phyloP scores from a whole-genome alignment of 2,329 filamentous ascomycete genomes.

The Claviceps monticola region DNA sequence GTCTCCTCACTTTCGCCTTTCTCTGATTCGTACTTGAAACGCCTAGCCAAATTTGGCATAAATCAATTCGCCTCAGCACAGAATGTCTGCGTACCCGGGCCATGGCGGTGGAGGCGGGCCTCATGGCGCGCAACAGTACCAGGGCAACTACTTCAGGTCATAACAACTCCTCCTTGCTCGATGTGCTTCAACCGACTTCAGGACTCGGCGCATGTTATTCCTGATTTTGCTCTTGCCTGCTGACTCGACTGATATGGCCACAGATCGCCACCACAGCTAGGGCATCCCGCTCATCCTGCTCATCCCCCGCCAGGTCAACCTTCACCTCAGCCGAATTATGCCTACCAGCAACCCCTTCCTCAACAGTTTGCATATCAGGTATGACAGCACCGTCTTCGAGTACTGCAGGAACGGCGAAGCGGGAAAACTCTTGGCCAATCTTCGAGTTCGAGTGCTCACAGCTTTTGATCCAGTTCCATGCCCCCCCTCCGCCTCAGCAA shows the following conservation, averaged over 20 bases:
- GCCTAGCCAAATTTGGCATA: background rate
- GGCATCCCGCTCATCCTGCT: conserved; percentile 20
- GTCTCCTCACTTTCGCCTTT: background rate
- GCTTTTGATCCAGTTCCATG: conserved; percentile 10
- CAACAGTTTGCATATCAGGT: conserved; percentile 28
- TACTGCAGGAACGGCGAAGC: conserved; percentile 17
- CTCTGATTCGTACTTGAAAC: too few relatives aligned
- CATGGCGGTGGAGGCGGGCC: conserved; percentile 32
- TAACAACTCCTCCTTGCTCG: background rate
- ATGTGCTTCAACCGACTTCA: background rate
- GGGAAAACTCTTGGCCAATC: background rate
- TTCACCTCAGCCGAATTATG: conserved; percentile 34
- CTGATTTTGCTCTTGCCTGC: background rate
- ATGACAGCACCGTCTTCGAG: conserved; percentile 7
- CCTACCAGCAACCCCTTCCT: conserved; percentile 26
- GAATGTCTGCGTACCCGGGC: conserved; percentile 50
- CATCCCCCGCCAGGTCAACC: conserved; percentile 34
- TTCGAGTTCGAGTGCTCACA: background rate
- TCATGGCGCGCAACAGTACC: conserved; percentile 25
- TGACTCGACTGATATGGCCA: background rate
- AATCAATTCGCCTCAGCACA: conserved; percentile 3
- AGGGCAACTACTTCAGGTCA: conserved; percentile 18
- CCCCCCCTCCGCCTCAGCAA: conserved; percentile 21
- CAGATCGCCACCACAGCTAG: conserved; percentile 7
- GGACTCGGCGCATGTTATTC: background rate